These are phyloP conservation scores for Spathaspora passalidarum DNA, from an alignment of 805 yeast genomes.

Conservation along the genomic window DNA sequence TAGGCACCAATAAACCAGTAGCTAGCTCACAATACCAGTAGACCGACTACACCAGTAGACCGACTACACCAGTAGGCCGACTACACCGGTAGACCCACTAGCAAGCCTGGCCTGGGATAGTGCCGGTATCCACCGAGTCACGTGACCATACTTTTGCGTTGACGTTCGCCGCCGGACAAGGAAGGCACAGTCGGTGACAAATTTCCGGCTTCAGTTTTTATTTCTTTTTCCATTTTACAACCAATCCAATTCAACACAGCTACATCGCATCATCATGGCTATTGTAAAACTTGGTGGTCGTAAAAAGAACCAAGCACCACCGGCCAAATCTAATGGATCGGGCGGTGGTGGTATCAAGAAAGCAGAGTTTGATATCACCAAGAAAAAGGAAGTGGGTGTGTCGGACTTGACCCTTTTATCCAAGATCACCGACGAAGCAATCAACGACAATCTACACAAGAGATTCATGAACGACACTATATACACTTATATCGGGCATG, in stretches of 20 bases:
- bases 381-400: slow-evolving; percentile 97
- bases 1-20: too few species aligned
- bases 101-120: too few species aligned
- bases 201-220: not conserved
- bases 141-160: too few species aligned
- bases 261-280: slow-evolving; percentile 54
- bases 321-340: slow-evolving; percentile 38
- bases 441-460: slow-evolving; percentile 85
- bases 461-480: slow-evolving; percentile 87
- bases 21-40: too few species aligned
- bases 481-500: slow-evolving; percentile 92
- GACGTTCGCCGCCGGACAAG: too few species aligned
- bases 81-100: too few species aligned
- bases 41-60: too few species aligned
- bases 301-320: slow-evolving; percentile 47
- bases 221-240: not conserved
- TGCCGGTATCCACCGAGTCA: too few species aligned
- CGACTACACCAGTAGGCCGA: too few species aligned
- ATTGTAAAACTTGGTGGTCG: slow-evolving; percentile 74
- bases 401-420: slow-evolving; percentile 88
- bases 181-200: not conserved
- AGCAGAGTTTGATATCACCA: slow-evolving; percentile 83
- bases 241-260: not conserved
- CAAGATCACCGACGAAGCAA: slow-evolving; percentile 85
- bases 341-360: slow-evolving; percentile 53